Evolutionary conservation across 345 rosid genomes (phyloP), one percentile per base, ranked within the genome.

Genomic region (Sonneratia caseolaris): DNA sequence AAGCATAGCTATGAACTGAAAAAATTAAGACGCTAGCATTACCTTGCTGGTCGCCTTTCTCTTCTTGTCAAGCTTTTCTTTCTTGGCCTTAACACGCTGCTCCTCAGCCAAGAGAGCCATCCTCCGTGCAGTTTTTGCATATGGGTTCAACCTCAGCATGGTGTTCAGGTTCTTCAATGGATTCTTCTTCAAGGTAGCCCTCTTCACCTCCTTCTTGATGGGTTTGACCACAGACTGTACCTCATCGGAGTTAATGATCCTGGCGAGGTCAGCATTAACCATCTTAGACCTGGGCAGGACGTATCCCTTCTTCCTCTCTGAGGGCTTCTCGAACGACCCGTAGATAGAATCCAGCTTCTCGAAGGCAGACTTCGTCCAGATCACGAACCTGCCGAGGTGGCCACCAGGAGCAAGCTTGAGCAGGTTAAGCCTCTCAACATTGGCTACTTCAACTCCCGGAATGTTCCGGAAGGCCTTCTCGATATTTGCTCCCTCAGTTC

Each of bases 391-490:
- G 14, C 99, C 99, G 3, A 95, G 84, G 73, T 95, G 99, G 19
- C 99, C 99, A 75, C 99, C 99, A 6, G 99, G 99, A 22, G 99
- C 98, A 4, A 95, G 80, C 79, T 90, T 95, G 81, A 92, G 73
- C 64, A 95, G 78, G 62, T 87, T 92, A 40, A 95, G 86, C 70
- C 99, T 82, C 72, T 92, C 96, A 1, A 92, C 96, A 48, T 91
- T 93, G 35, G 88, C 91, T 0, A 95, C 82, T 79, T 95, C 99
- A 7, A 95, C 97, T 15, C 99, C 99, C 0, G 99, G 96, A 75
- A 95, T 83, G 75, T 95, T 95, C 70, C 99, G 71, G 76, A 95
- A 95, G 0, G 98, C 96, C 83, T 90, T 92, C 21, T 89, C 94
- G 2, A 95, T 81, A 83, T 90, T 90, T 0, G 96, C 81, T 0